Evolutionary conservation across 2,329 filamentous ascomycete species (phyloP).

Genomic region (Microcera coccophila): DNA sequence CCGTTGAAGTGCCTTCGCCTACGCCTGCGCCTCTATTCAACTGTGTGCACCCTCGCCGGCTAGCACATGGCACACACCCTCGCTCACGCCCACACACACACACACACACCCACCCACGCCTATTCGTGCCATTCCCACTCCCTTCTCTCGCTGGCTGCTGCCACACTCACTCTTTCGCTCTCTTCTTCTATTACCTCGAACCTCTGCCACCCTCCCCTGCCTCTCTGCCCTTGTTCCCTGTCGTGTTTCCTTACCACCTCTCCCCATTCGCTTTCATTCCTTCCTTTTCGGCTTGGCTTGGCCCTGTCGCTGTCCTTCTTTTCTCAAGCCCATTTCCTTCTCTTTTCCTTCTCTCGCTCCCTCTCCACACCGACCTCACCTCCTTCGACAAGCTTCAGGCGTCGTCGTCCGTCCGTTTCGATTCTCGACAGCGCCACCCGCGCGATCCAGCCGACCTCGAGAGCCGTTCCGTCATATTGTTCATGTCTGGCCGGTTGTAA

Average conservation of each 20-base stretch:
- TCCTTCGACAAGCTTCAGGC: conserved; percentile 31
- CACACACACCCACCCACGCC: conserved; percentile 15
- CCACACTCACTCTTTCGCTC: conserved; percentile 8
- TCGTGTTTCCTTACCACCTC: conserved; percentile 33
- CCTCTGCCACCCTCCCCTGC: conserved; percentile 17
- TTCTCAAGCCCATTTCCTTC: conserved; percentile 21
- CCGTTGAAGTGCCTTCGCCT: not conserved
- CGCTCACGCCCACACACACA: conserved; percentile 7
- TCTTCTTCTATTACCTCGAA: conserved; percentile 13
- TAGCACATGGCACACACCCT: conserved; percentile 3
- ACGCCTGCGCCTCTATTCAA: conserved; percentile 1
- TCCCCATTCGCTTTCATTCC: conserved; percentile 31
- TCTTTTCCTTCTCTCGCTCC: conserved; percentile 22
- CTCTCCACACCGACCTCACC: conserved; percentile 28
- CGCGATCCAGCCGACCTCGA: conserved; percentile 23
- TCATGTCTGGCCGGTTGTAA: conserved; percentile 26
- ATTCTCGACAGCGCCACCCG: conserved; percentile 30
- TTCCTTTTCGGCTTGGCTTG: conserved; percentile 27
- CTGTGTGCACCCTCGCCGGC: not conserved
- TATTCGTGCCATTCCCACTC: conserved; percentile 14
- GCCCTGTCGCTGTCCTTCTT: conserved; percentile 30
- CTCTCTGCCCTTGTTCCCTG: conserved; percentile 23
- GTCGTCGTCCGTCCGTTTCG: conserved; percentile 31
- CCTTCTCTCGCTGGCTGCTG: conserved; percentile 10
- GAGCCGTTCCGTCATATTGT: conserved; percentile 22